Conservation (phyloP, 1,284 basidiomycete species). For the Tilletia horrida region DNA sequence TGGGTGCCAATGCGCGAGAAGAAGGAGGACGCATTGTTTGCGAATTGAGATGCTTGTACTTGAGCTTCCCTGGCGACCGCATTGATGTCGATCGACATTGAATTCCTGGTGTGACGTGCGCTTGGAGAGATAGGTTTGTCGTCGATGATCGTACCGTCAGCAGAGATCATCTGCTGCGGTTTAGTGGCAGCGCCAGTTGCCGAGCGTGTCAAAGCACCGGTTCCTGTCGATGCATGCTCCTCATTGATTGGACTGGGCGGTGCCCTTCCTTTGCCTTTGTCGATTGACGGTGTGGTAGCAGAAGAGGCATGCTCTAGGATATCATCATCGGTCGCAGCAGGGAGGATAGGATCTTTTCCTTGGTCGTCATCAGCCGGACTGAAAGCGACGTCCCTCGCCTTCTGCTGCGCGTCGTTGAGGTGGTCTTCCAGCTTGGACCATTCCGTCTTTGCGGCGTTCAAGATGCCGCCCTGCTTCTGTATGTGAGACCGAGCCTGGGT, state of each 20-base stretch:
- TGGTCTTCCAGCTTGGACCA: constrained; percentile 39
- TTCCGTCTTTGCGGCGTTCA: constrained; percentile 38
- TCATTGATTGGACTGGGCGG: background rate
- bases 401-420: constrained; percentile 39
- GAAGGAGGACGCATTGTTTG: constrained; percentile 26
- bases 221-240: background rate
- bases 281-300: background rate
- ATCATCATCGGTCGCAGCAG: background rate
- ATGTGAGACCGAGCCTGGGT: constrained; percentile 36
- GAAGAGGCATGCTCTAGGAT: background rate
- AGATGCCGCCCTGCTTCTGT: constrained; percentile 40
- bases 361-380: constrained; percentile 18
- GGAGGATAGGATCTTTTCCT: background rate
- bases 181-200: background rate
- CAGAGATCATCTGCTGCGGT: constrained; percentile 7
- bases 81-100: constrained; percentile 10
- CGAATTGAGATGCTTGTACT: background rate
- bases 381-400: constrained; percentile 33
- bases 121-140: background rate
- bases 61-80: constrained; percentile 9
- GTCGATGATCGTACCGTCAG: constrained; percentile 1
- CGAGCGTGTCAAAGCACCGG: background rate
- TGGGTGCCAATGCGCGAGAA: constrained; percentile 26
- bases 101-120: background rate
- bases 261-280: constrained; percentile 13